Evolutionary conservation across 129 eudicot species (phyloP), one percentile per base, ranked within the genome.

Genomic region (Apium graveolens): DNA sequence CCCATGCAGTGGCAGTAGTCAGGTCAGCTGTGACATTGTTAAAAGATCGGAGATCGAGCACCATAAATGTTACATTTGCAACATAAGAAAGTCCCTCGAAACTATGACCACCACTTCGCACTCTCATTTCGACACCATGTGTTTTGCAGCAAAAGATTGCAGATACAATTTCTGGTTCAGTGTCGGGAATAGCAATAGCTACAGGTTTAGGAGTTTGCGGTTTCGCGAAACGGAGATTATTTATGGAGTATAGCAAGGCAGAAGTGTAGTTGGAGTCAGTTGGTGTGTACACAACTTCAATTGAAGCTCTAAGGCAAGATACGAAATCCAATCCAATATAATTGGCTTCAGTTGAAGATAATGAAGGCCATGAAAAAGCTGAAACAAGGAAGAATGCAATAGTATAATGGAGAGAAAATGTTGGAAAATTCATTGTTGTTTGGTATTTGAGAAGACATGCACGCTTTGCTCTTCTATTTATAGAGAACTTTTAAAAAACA

Each of bases 31-130:
- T 24, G 65, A 55, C 65, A 0, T 24, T 55, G n/a, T 55, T 55
- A 24, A 55, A 55, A 55, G 31, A 32, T 31, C 42, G 5, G 2
- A 74, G 51, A 27, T 83, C 83, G 17, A 83, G 55, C 27, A 16
- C 4, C 12, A 83, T 43, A 9, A 66, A 45, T 76, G 74, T 24
- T 12, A 83, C 32, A 66, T 83, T 76, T 1, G 83, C 68, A 5
- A 80, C 65, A 71, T 83, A 83, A n/a, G 86, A 80, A 9, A 83
- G 65, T 32, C 74, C 83, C 48, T 80, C 83, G 32, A 73, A 80
- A 44, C 76, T 78, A 74, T 74, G 83, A 1, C 83, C 83, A 3
- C 86, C 83, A 11, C 86, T 48, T 2, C 86, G 81, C 11, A 80
- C 60, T 16, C 79, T 80, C 20, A 83, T 20, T 31, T 53, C 71